These are phyloP conservation scores for Aspergillus sclerotiicarbonarius DNA, from an alignment of 495 filamentous ascomycete species.

Conservation along the genomic window DNA sequence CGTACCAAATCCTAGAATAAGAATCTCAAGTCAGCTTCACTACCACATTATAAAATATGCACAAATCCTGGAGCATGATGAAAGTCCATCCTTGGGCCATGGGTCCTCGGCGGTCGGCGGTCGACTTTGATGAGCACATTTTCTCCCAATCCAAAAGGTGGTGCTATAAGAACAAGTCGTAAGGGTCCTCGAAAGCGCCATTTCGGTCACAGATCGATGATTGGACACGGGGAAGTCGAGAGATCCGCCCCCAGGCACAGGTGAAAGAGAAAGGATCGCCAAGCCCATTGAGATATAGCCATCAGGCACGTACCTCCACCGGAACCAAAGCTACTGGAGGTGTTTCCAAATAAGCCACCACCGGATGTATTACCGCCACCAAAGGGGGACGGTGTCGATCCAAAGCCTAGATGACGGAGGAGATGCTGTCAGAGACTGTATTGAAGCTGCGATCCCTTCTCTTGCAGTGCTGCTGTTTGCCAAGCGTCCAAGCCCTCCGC, in stretches of 20 bases:
- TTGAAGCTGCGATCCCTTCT: constrained; percentile 42
- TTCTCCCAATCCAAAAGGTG: neutral
- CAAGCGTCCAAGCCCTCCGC: constrained; percentile 31
- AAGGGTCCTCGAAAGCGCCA: neutral
- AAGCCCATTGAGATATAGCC: constrained; percentile 26
- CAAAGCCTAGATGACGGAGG: constrained; percentile 57
- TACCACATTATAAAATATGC: neutral
- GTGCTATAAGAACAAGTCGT: neutral
- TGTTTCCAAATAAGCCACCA: constrained; percentile 47
- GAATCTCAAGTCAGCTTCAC: constrained; percentile 5
- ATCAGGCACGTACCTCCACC: constrained; percentile 54
- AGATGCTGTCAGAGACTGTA: constrained; percentile 45
- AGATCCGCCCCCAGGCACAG: constrained; percentile 12
- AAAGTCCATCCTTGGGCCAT: neutral
- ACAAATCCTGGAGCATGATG: neutral
- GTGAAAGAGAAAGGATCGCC: constrained; percentile 30
- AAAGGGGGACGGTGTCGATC: constrained; percentile 45
- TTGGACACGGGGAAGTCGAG: neutral
- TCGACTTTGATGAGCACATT: neutral
- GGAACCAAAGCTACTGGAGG: constrained; percentile 54
- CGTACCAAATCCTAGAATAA: constrained; percentile 38
- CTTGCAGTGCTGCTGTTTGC: constrained; percentile 35
- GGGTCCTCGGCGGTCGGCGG: neutral
- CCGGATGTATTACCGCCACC: constrained; percentile 33
- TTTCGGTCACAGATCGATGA: constrained; percentile 15